Base-by-base conservation (phyloP, 352 stramenopile species). In the Globisporangium polare region DNA sequence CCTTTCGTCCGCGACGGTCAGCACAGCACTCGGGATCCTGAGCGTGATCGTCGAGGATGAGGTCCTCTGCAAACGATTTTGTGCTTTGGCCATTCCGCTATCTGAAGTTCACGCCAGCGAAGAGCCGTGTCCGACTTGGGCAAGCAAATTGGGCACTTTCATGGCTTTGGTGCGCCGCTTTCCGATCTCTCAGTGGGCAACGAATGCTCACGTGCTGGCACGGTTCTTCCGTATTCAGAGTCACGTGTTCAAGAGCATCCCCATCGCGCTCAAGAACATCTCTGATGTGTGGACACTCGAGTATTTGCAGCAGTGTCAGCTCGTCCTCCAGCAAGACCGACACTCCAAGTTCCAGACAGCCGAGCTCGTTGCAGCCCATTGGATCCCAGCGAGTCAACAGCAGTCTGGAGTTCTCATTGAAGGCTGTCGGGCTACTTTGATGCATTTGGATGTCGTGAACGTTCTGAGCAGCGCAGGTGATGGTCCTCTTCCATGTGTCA, bases 221-320 rank as follows among this genome's bases (percentile, higher is more conserved):
- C 33, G 15, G 26, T 67, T 59, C 46, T 62, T 67, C 13, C 26
- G 22, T 5, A 29, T 67, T 5, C 62, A 62, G 54, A 12, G 24
- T 9, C n/a, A 46, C 15, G 46, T 59, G n/a, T 56, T 62, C 22
- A 31, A 52, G 18, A 41, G 42, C 15, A 20, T 58, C 18, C 10
- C 26, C 2, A 12, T 20, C 5, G 20, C 43, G 12, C 31, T 8
- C 5, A 43, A 39, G 20, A 35, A 47, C n/a, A 41, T 59, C 9
- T 9, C 15, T 10, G n/a, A 58, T 3, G 29, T 58, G 1, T 67
- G 62, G 62, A 63, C 53, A 3, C 3, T 20, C 29, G 62, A 52
- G 13, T 58, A 67, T n/a, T 13, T 67, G 49, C 22, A 53, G 1
- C 35, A 62, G 20, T 63, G 62, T 15, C 45, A 47, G 12, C 41